Conservation (phyloP, 495 filamentous ascomycete species). For the Copromyces sp. region DNA sequence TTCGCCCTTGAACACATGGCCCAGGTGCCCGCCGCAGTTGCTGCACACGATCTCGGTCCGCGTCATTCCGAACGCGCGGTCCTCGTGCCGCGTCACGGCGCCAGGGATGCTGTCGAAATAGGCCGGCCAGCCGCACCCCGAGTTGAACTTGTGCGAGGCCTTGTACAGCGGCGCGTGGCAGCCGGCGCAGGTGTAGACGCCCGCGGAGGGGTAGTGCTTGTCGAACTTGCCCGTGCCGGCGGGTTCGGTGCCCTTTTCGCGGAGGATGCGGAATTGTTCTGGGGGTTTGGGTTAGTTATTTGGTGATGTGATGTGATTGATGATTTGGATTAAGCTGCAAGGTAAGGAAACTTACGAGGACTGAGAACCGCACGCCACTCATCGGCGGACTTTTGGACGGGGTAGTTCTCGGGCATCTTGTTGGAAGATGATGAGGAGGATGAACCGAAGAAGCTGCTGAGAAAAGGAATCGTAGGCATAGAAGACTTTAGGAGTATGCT, state of each 20-base stretch:
- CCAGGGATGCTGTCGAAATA: conserved; percentile 92
- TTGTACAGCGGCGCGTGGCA: conserved; percentile 84
- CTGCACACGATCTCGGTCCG: conserved; percentile 88
- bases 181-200: conserved; percentile 76
- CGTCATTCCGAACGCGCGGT: conserved; percentile 68
- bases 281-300: background rate
- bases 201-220: conserved; percentile 63
- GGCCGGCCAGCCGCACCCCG: conserved; percentile 93
- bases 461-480: conserved; percentile 65
- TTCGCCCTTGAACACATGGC: conserved; percentile 97
- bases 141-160: conserved; percentile 87
- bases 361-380: conserved; percentile 83
- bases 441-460: conserved; percentile 65
- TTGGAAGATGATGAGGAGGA: conserved; percentile 33
- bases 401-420: conserved; percentile 57
- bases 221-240: conserved; percentile 74
- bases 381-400: conserved; percentile 65
- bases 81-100: conserved; percentile 71
- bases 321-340: background rate
- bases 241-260: conserved; percentile 82
- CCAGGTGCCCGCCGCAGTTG: conserved; percentile 91
- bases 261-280: conserved; percentile 93
- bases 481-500: conserved; percentile 29
- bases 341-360: conserved; percentile 44
- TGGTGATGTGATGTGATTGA: conserved; percentile 8